Evolutionary conservation across 345 rosid species (phyloP).

Genomic region (Populus ilicifolia): DNA sequence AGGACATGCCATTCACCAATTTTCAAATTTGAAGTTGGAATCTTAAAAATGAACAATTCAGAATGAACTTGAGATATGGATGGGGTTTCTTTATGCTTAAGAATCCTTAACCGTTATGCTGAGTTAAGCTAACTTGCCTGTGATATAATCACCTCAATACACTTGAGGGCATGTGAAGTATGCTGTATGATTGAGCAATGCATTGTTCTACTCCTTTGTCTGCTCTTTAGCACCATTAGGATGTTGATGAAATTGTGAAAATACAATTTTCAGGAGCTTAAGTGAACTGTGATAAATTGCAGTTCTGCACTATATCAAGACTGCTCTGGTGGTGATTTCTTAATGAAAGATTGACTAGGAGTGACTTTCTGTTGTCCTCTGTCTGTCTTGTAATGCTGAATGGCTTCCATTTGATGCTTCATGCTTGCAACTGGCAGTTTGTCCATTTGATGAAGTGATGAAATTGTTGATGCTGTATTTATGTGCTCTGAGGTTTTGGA

Average conservation of each 20-base stretch:
- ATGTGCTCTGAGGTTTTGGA: neutral
- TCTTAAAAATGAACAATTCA: neutral
- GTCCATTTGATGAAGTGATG: neutral
- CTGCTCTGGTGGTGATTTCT: neutral
- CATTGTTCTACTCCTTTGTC: neutral
- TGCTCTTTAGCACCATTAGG: neutral
- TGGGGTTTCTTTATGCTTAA: no score
- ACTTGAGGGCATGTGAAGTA: neutral
- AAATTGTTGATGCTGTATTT: neutral
- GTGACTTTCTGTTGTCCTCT: neutral
- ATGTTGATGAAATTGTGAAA: neutral
- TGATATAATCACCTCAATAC: neutral
- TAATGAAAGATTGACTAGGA: neutral
- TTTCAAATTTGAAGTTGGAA: neutral
- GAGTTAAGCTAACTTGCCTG: neutral
- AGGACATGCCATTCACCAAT: neutral
- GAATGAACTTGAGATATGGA: neutral
- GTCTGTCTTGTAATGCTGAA: neutral
- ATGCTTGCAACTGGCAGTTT: neutral
- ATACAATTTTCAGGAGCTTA: no score
- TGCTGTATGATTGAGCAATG: neutral
- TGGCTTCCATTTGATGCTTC: neutral
- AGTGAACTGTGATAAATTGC: neutral
- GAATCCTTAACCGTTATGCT: neutral
- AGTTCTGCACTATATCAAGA: neutral